Percentiles rank a stretch among this genome's conserved stretches.
These are phyloP conservation scores for Trichoderma asperelloides DNA, from an alignment of 495 filamentous ascomycete genomes.

Conservation along the genomic window DNA sequence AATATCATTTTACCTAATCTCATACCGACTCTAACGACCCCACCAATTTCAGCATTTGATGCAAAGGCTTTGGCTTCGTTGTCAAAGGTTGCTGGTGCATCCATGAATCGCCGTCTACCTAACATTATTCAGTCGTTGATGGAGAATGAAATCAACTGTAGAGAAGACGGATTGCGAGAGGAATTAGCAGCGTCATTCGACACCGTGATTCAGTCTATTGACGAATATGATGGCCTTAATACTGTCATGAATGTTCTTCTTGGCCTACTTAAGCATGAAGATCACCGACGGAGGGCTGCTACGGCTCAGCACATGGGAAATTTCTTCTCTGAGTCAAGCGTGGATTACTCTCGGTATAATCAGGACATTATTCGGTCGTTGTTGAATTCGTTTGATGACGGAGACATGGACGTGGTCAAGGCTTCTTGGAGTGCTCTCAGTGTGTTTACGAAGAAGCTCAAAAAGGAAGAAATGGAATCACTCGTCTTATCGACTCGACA, in stretches of 20 bases:
- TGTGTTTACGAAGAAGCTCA: conserved; percentile 76
- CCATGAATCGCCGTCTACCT: conserved; percentile 83
- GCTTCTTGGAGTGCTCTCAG: conserved; percentile 84
- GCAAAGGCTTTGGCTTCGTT: conserved; percentile 86
- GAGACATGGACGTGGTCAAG: conserved; percentile 78
- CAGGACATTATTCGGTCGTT: conserved; percentile 85
- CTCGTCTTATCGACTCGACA: conserved; percentile 81
- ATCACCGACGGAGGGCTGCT: conserved; percentile 69
- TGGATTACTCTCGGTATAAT: conserved; percentile 91
- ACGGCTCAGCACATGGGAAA: conserved; percentile 76
- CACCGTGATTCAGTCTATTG: conserved; percentile 80
- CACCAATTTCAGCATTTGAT: conserved; percentile 92
- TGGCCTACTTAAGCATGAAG: conserved; percentile 79
- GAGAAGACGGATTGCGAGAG: conserved; percentile 61
- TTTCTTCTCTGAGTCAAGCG: conserved; percentile 72
- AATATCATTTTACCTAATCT: conserved; percentile 96
- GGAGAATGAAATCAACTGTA: conserved; percentile 75
- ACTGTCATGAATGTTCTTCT: conserved; percentile 89
- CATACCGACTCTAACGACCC: conserved; percentile 78
- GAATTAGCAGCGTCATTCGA: conserved; percentile 78
- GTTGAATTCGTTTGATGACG: conserved; percentile 84
- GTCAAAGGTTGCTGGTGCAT: conserved; percentile 75
- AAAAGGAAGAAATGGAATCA: conserved; percentile 97
- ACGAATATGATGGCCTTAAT: conserved; percentile 93
- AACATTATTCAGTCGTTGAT: conserved; percentile 85